These are phyloP conservation scores for Linnemannia exigua DNA, from an alignment of 192 early-diverging fungal genomes.

Conservation along the genomic window DNA sequence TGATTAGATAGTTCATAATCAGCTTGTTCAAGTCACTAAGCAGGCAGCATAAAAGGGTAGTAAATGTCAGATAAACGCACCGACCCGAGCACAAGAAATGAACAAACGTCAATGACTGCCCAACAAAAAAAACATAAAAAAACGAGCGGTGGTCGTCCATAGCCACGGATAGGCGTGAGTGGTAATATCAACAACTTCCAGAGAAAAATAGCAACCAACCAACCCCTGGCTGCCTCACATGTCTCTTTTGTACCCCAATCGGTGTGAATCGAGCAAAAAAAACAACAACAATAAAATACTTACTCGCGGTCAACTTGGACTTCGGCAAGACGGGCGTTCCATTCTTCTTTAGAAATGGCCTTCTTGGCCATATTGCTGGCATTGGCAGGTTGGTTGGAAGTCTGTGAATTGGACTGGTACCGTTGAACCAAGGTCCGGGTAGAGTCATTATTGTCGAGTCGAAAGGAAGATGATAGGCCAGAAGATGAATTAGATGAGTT, in stretches of 20 bases:
- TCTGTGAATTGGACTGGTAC: constrained; percentile 44
- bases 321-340: constrained; percentile 86
- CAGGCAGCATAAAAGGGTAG: background rate
- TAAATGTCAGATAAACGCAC: background rate
- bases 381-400: constrained; percentile 31
- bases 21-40: constrained; percentile 94
- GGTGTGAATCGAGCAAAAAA: constrained; percentile 37
- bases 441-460: constrained; percentile 3
- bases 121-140: background rate
- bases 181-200: background rate
- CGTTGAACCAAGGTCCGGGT: constrained; percentile 24
- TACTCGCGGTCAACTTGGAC: constrained; percentile 90
- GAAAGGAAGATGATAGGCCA: constrained; percentile 8
- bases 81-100: background rate
- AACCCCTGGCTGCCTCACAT: background rate
- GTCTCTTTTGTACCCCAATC: background rate
- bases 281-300: constrained; percentile 21
- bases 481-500: constrained; percentile 7
- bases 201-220: background rate
- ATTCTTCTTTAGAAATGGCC: constrained; percentile 80
- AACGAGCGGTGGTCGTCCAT: background rate
- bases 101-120: background rate
- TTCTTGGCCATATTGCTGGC: constrained; percentile 62
- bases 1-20: constrained; percentile 98
- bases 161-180: too few relatives aligned